Conservation (phyloP, 768 basidiomycete species). For the Dendrothele bispora region DNA sequence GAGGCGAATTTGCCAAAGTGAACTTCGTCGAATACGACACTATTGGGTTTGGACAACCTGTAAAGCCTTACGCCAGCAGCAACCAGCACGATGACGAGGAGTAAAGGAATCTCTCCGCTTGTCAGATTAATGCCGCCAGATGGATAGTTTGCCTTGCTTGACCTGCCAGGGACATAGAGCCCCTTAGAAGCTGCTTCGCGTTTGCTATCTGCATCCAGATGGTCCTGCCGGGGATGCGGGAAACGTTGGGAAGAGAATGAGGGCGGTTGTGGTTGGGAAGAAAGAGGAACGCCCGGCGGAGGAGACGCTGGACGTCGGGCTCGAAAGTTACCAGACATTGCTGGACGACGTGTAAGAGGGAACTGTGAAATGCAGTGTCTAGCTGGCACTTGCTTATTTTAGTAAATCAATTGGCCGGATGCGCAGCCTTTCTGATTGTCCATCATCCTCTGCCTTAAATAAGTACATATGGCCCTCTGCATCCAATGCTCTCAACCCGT, state of each 20-base stretch:
- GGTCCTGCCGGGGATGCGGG: conserved; percentile 63
- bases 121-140: conserved; percentile 66
- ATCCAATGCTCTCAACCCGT: too few species aligned
- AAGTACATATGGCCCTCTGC: too few species aligned
- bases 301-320: conserved; percentile 71
- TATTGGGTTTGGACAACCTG: conserved; percentile 80
- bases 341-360: too few species aligned
- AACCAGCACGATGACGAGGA: conserved; percentile 63
- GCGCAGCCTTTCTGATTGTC: too few species aligned
- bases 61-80: conserved; percentile 84
- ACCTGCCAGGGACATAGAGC: conserved; percentile 50
- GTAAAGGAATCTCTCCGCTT: conserved; percentile 74
- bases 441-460: too few species aligned
- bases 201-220: conserved; percentile 73
- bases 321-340: conserved; percentile 53
- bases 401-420: too few species aligned
- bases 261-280: conserved; percentile 25
- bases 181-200: conserved; percentile 71
- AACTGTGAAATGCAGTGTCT: too few species aligned
- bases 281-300: conserved; percentile 43
- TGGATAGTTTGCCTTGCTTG: conserved; percentile 38
- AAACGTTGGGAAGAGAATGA: conserved; percentile 50
- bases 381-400: too few species aligned
- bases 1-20: conserved; percentile 97
- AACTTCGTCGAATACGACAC: conserved; percentile 98